These are phyloP conservation scores for Plectosphaerella sp. DNA, from an alignment of 2,329 filamentous ascomycete genomes.

Conservation along the genomic window DNA sequence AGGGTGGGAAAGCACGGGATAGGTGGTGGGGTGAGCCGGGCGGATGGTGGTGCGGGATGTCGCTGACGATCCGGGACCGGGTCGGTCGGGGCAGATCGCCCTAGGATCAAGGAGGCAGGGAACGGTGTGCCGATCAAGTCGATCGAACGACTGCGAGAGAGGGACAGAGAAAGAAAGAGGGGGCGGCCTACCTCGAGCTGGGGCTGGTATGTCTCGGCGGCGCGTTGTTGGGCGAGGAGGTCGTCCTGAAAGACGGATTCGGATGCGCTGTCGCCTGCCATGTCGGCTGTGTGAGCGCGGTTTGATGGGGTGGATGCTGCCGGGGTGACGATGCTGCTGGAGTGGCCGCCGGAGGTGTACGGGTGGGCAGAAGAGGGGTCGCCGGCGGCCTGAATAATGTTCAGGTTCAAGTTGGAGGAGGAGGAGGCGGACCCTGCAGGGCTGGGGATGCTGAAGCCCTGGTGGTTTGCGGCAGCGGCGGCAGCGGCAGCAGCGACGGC, in stretches of 20 bases:
- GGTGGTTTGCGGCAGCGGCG: not conserved
- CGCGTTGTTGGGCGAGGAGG: constrained; percentile 55
- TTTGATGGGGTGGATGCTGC: constrained; percentile 5
- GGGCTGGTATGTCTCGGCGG: constrained; percentile 55
- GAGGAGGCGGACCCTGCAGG: constrained; percentile 2
- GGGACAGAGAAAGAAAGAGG: not conserved
- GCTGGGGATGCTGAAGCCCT: not conserved
- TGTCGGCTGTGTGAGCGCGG: constrained; percentile 21
- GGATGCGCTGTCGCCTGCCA: constrained; percentile 24
- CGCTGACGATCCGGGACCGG: constrained; percentile 3
- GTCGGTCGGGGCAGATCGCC: not conserved
- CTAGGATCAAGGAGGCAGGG: not conserved
- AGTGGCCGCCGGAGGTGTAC: not conserved
- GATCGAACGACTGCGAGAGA: not conserved
- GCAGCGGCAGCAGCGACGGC: not conserved
- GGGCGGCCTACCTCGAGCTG: constrained; percentile 44
- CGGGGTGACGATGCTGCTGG: not conserved
- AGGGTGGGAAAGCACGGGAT: too few species aligned
- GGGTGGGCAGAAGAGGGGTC: constrained; percentile 7
- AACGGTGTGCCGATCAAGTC: not conserved
- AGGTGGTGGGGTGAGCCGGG: not conserved
- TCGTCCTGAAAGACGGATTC: constrained; percentile 28
- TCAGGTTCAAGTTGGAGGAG: constrained; percentile 6
- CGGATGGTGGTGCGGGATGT: constrained; percentile 1
- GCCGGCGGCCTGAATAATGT: constrained; percentile 6